Evolutionary conservation across 2,329 filamentous ascomycete species (phyloP), one percentile per base, ranked within the genome.

Genomic region (Fusarium phyllophilum): DNA sequence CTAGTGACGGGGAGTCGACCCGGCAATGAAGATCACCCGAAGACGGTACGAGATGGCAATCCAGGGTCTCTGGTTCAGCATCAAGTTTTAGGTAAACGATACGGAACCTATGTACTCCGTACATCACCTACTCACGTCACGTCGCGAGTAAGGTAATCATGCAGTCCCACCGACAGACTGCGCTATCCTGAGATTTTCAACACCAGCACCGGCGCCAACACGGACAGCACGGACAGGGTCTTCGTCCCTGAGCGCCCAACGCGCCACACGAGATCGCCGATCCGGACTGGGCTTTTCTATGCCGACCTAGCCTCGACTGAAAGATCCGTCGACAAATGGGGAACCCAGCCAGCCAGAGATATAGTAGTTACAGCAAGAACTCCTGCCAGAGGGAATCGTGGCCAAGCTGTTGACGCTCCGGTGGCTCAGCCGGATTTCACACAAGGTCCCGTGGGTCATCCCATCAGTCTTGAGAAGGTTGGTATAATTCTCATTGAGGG

Each of bases 241-340:
- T 45, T 57, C 26, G 69, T 75, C 46, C 61, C 72, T 73, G 62
- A 56, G 45, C 55, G 45, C 46, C 34, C 42, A 51, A 48, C 34
- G 61, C 59, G 48, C 55, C 59, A 56, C 54, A 62, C 29, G 26
- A 72, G 68, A 74, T 75, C 72, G 63, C 57, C 59, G 73, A 75
- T 75, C 72, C 49, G 45, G 38, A 52, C 34, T 46, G 18, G 62
- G 44, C 33, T 38, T 34, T 58, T 64, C 41, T 49, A 20, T 26
- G 45, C 29, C 33, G 45, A 45, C 38, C 48, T 77, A 70, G 74
- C 22, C 55, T 67, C 73, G 76, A 75, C 76, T 78, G 67, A 78
- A 75, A 76, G 72, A 49, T 69, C 68, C 69, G 75, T 77, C 76
- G 68, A 76, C 38, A 41, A 36, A 55, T 45, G 55, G 41, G 38